These are phyloP conservation scores for Boletus insuetus DNA, from an alignment of 768 basidiomycete genomes.

Conservation along the genomic window DNA sequence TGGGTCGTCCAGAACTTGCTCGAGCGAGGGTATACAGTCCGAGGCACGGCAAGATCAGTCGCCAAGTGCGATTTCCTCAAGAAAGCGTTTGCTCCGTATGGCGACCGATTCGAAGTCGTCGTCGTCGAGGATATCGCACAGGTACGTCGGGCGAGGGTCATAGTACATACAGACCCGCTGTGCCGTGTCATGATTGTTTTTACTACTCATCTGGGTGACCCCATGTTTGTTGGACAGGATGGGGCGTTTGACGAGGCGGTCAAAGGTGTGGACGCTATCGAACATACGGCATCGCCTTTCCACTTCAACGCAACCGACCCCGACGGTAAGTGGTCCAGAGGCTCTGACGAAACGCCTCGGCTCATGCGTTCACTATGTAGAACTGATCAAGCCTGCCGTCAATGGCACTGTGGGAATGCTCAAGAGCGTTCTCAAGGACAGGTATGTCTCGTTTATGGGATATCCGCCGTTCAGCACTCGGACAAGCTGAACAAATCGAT, in stretches of 20 bases:
- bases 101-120: conserved; percentile 58
- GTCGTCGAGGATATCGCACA: conserved; percentile 68
- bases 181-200: too few species aligned
- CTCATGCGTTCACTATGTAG: conserved; percentile 30
- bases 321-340: conserved; percentile 21
- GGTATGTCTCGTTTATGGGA: conserved; percentile 30
- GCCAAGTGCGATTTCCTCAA: conserved; percentile 59
- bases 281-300: conserved; percentile 68
- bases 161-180: too few species aligned
- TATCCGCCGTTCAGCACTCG: too few species aligned
- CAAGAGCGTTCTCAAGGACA: conserved; percentile 52
- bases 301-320: conserved; percentile 45
- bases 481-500: not conserved
- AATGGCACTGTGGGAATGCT: conserved; percentile 66
- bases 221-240: conserved; percentile 33
- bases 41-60: conserved; percentile 62
- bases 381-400: conserved; percentile 69
- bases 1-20: conserved; percentile 59
- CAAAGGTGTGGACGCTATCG: conserved; percentile 69
- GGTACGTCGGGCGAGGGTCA: conserved; percentile 27
- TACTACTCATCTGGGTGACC: too few species aligned
- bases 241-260: conserved; percentile 80
- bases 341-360: not conserved
- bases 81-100: conserved; percentile 50
- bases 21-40: conserved; percentile 58